phyloP scores from a whole-genome alignment of 768 basidiomycete species.

The Neoboletus brunneissimus region DNA sequence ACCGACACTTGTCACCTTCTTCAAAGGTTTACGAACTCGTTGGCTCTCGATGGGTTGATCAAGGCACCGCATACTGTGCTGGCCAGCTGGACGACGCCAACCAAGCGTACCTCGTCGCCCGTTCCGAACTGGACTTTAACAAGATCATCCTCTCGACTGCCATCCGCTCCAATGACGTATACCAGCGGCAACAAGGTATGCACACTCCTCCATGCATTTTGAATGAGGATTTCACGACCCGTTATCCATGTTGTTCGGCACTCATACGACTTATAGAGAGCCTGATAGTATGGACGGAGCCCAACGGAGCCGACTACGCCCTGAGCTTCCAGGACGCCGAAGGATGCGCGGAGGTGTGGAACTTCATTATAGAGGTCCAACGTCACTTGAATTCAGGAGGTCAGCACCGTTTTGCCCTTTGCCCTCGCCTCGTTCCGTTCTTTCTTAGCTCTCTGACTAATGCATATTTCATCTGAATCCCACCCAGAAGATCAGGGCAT shows the following conservation, averaged over 20 bases:
- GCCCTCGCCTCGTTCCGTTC: conserved; percentile 9
- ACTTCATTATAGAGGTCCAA: conserved; percentile 91
- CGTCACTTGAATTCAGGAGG: conserved; percentile 70
- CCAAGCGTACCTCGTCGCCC: conserved; percentile 82
- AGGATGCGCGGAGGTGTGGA: conserved; percentile 96
- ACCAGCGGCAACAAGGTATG: conserved; percentile 83
- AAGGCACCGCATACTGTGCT: conserved; percentile 95
- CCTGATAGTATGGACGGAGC: conserved; percentile 98
- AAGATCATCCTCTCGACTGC: conserved; percentile 76
- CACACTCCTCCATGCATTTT: conserved; percentile 13
- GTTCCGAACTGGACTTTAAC: conserved; percentile 69
- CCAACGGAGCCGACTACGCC: conserved; percentile 91
- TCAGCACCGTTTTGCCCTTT: conserved; percentile 37
- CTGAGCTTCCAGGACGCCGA: conserved; percentile 95
- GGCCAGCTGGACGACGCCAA: conserved; percentile 79
- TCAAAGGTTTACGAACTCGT: conserved; percentile 91
- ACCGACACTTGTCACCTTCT: conserved; percentile 27
- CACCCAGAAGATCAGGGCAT: conserved; percentile 44
- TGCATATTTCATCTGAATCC: conserved; percentile 12
- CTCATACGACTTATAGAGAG: conserved; percentile 61
- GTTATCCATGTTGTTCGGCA: conserved; percentile 6
- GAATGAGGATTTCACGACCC: background rate
- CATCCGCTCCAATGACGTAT: conserved; percentile 80
- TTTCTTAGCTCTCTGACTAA: conserved; percentile 15
- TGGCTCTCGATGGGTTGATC: conserved; percentile 89